phyloP scores from a whole-genome alignment of 768 basidiomycete genomes.

The Exidia glandulosa region DNA sequence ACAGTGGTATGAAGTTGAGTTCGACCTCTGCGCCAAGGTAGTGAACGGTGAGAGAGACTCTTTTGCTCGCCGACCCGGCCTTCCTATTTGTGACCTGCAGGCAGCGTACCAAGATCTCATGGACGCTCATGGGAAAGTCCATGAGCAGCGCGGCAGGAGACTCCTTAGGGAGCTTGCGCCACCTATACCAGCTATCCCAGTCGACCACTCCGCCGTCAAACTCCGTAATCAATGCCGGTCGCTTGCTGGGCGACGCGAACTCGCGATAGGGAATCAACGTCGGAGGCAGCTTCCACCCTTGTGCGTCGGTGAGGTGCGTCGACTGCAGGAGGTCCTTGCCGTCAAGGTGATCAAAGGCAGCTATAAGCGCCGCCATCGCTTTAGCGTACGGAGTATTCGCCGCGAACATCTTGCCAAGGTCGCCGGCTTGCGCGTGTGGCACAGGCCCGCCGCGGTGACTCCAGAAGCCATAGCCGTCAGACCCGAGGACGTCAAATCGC shows the following conservation, averaged over 20 bases:
- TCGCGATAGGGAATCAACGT: neutral
- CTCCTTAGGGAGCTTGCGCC: neutral
- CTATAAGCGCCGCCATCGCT: neutral
- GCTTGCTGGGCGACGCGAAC: neutral
- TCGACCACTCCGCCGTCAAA: neutral
- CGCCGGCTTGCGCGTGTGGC: neutral
- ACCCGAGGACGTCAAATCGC: slow-evolving; percentile 27
- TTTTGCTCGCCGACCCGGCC: neutral
- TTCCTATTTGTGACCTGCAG: neutral
- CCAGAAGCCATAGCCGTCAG: slow-evolving; percentile 3
- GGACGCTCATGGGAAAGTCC: slow-evolving; percentile 2
- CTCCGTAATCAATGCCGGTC: neutral
- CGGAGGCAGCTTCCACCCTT: neutral
- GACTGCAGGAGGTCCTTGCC: neutral
- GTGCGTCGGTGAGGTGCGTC: neutral
- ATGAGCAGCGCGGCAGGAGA: slow-evolving; percentile 1
- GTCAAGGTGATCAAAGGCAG: neutral
- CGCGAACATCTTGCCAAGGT: neutral
- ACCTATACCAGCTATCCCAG: slow-evolving; percentile 2
- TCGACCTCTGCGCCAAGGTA: slow-evolving; percentile 1
- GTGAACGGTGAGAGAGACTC: neutral
- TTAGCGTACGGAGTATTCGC: neutral
- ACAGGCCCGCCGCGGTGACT: neutral
- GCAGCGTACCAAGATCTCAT: neutral
- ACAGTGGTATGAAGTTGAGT: slow-evolving; percentile 2